phyloP scores from a whole-genome alignment of 176 grass and related monocot species.

The Saccharum spontaneum region DNA sequence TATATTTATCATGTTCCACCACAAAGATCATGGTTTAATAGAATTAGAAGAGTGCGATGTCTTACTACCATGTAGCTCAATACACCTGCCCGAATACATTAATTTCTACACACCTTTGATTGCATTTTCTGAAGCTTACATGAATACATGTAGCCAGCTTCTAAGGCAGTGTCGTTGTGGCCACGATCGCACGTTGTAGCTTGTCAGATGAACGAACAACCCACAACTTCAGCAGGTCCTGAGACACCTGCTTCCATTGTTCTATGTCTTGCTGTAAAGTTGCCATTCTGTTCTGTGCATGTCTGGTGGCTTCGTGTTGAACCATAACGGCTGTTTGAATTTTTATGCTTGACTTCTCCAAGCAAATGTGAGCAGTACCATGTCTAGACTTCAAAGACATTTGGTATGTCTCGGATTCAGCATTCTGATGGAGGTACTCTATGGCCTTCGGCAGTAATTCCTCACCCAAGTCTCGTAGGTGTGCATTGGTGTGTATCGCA shows the following conservation, averaged over 20 bases:
- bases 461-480: slow-evolving; percentile 8
- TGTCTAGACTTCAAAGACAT: slow-evolving; percentile 26
- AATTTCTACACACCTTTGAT: neutral
- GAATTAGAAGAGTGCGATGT: neutral
- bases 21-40: neutral
- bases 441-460: slow-evolving; percentile 17
- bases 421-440: neutral
- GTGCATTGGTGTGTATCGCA: neutral
- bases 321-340: neutral
- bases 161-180: neutral
- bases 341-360: slow-evolving; percentile 11
- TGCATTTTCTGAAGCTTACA: neutral
- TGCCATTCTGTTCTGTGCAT: neutral
- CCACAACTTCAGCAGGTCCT: neutral
- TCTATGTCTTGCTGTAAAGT: neutral
- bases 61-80: neutral
- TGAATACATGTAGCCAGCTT: neutral
- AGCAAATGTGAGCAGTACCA: slow-evolving; percentile 20
- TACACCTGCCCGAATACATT: neutral
- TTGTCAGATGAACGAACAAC: neutral
- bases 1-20: neutral
- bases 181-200: neutral
- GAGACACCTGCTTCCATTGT: neutral
- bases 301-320: neutral
- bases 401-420: slow-evolving; percentile 6